Base-by-base conservation (phyloP, 257 asterid genomes). In the Jasminum sambac region DNA sequence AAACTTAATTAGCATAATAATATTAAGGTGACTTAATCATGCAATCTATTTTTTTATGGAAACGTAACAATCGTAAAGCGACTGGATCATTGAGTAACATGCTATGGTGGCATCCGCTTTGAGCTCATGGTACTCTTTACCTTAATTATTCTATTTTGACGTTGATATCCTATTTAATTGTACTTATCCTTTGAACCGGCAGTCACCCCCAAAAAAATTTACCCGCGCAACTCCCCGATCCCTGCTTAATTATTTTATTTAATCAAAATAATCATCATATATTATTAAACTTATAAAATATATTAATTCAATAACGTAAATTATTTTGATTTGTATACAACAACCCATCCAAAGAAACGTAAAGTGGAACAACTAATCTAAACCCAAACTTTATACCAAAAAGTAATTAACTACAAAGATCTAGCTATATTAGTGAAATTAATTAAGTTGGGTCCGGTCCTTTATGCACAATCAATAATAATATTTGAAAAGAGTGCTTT, bases 61-160 rank as follows among this genome's bases (percentile, higher is more conserved):
- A 21, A 40, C 14, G 38, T n/a, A 44, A 42, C 72, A 23, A 59
- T 38, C n/a, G 23, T 38, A 12, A 6, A 44, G 23, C n/a, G 17
- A 48, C 21, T 39, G 17, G 46, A 63, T 68, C 68, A 69, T 52
- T 71, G 71, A 67, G 64, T 62, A 26, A 72, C 79, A 80, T 76
- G 81, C 84, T 69, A 65, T 40, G 50, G 74, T 63, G 58, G 37
- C 61, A 68, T 52, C 16, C n/a, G 55, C 61, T 58, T 66, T 26
- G 12, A 37, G 60, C 69, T 2, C 11, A 19, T 12, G 1, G 66
- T 43, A 48, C 11, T 17, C 59, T 76, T 70, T 50, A 69, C 74
- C 77, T 52, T 67, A 42, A 63, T 67, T 74, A 74, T 66, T 68
- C 59, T 65, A 16, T 11, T 65, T 65, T 24, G 34, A 24, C 10